Conservation (phyloP, 2,329 filamentous ascomycete species). For the Coniochaeta prunicola region DNA sequence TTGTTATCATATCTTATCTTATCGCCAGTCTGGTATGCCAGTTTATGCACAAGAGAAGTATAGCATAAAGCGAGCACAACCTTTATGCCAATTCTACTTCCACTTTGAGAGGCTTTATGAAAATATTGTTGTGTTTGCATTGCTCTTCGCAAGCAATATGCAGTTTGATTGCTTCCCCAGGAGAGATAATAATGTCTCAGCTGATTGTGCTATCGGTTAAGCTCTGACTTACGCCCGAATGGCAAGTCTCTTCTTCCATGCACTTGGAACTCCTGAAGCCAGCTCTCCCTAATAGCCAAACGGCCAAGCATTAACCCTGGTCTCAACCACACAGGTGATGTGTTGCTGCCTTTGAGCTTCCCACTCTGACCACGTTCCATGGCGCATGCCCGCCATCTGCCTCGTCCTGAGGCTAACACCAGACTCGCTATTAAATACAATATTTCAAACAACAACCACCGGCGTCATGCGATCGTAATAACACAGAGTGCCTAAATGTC, state of each 20-base stretch:
- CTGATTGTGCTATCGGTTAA: not conserved
- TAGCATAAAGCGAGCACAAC: not conserved
- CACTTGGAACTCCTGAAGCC: not conserved
- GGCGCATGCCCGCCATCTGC: not conserved
- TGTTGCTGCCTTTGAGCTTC: not conserved
- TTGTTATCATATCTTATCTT: constrained; percentile 9
- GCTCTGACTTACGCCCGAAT: not conserved
- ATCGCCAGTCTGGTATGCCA: not conserved
- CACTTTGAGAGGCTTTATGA: too few species aligned
- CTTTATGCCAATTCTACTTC: too few species aligned
- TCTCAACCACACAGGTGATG: not conserved
- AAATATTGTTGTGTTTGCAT: not conserved
- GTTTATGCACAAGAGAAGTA: not conserved
- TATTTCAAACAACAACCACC: not conserved
- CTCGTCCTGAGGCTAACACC: not conserved
- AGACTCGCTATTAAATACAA: constrained; percentile 1
- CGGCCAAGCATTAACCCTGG: not conserved
- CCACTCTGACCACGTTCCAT: not conserved
- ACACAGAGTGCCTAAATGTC: not conserved
- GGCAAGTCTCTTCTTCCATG: not conserved
- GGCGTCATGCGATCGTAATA: not conserved
- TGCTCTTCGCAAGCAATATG: not conserved
- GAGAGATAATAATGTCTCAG: not conserved
- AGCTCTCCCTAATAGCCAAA: not conserved
- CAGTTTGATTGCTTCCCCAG: not conserved